Evolutionary conservation across 148 eudicot species (phyloP), one percentile per base, ranked within the genome.

Genomic region (Gaultheria prostrata): DNA sequence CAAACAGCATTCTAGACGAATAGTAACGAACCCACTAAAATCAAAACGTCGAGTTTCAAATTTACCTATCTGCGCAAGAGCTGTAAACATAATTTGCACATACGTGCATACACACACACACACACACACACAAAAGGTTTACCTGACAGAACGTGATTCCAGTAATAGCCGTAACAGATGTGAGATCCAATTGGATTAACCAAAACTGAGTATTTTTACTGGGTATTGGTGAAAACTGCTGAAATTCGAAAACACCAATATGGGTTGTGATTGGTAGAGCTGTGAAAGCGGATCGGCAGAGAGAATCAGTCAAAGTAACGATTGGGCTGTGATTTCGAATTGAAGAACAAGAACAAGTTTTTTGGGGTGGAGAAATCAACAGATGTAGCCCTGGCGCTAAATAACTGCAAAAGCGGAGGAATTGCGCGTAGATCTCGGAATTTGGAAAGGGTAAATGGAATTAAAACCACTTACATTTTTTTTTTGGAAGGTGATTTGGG

Each of bases 101-200:
- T 11, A 67, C 30, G n/a, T 17, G 4, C 63, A 18, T 18, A 32
- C 1, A 70, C 0, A 33, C 33, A 33, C 1, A 12, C 14, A 30
- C 33, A 14, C 35, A 71, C 46, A 15, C 8, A 35, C 6, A 39
- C 1, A 35, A 21, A 17, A 21, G 21, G 46, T 13, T 17, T 35
- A 78, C 80, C 80, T 33, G 80, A 20, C 54, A 18, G 65, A 53
- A 54, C 33, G 11, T 54, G 48, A 53, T 78, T 28, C 65, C 24
- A 39, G 67, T 30, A 54, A 78, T 32, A 46, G 48, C 11, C 65
- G 28, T 0, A 32, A 32, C 28, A 8, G 20, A 53, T 1, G 48
- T 32, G 14, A 78, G 67, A 78, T 18, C 67, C 28, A 54, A 53
- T 54, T 78, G 48, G 67, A 54, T 65, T n/a, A 54, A 20, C 8